Evolutionary conservation across 306 rosid genomes (phyloP), one percentile per base, ranked within the genome.

Genomic region (Fragaria nilgerrensis): DNA sequence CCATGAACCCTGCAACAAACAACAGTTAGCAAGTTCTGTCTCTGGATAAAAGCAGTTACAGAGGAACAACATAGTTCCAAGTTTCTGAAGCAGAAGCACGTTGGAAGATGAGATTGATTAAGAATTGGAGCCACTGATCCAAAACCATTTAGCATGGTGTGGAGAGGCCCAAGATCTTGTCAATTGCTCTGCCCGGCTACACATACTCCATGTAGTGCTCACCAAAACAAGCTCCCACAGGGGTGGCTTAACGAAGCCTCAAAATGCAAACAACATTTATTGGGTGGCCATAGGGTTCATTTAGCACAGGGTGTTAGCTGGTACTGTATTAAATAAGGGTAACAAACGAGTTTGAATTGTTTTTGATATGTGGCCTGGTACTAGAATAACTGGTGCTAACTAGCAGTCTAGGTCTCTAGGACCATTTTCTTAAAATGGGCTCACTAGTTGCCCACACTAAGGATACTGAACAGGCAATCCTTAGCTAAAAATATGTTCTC

Each of bases 1-100:
- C 99, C 99, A 80, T 95, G 97, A 81, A 95, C 87, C 90, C 99
- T 95, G 88, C 81, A 68, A 61, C 56, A 80, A 58, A 64, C 59
- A 80, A 41, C 49, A 66, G 75, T 61, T 45, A 45, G 80, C 66
- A 25, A 80, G 68, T 20, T 68, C 58, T 44, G 20, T 22, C 4
- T 22, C 32, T 59, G 45, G 2, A 22, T 62, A 29, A 74, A 49
- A 41, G 36, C 23, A 52, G 36, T 5, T 70, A 45, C 50, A 53
- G 74, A 37, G 17, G 23, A 58, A 61, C 53, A 55, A 70, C 22
- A 14, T 27, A 27, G 20, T 47, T 32, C 27, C 22, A 6, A 7
- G 61, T 55, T n/a, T 19, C 9, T 55, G 25, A 55, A 41, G 59
- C 19, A 65, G 19, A 70, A 17, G 48, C 52, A 70, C 43, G 1